A percentile compares a stretch with the other conserved stretches of the same genome.
These are phyloP conservation scores for Mycosarcoma maydis DNA, from an alignment of 1,284 basidiomycete species.

Conservation along the genomic window DNA sequence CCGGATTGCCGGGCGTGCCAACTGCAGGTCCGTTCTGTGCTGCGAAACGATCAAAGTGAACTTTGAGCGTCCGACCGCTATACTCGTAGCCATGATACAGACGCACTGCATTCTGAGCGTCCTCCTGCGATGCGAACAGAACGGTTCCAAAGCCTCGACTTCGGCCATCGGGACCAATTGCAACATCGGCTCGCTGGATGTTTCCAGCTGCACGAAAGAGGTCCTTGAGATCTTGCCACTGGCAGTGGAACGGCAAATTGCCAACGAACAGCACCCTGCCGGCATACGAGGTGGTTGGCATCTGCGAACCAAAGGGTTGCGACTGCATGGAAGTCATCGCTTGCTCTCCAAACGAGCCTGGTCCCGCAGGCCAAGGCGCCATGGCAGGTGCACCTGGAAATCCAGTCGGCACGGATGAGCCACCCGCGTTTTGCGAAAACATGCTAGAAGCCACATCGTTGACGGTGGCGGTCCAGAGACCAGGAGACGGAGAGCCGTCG, in stretches of 20 bases:
- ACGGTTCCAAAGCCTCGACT: conserved; percentile 93
- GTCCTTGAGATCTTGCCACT: conserved; percentile 67
- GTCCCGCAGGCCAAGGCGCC: conserved; percentile 41
- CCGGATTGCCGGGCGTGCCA: conserved; percentile 55
- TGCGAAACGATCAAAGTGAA: conserved; percentile 76
- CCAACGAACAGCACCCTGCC: conserved; percentile 65
- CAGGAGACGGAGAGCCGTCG: conserved; percentile 2
- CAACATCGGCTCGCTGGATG: conserved; percentile 91
- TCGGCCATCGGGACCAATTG: conserved; percentile 88
- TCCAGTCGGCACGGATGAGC: conserved; percentile 46
- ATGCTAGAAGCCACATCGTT: conserved; percentile 14
- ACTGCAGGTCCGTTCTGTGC: conserved; percentile 40
- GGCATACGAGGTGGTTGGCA: conserved; percentile 55
- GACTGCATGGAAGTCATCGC: conserved; percentile 35
- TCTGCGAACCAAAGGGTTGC: conserved; percentile 37
- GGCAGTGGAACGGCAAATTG: conserved; percentile 65
- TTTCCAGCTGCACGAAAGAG: conserved; percentile 70
- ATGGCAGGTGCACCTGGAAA: conserved; percentile 46
- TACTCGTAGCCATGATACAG: conserved; percentile 75
- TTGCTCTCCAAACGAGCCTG: conserved; percentile 23
- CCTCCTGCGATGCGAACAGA: conserved; percentile 86
- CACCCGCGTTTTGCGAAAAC: conserved; percentile 21
- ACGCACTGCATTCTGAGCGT: conserved; percentile 84
- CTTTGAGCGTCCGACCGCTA: conserved; percentile 83
- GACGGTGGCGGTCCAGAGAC: conserved; percentile 5